These are phyloP conservation scores for Haplosporangium gracile DNA, from an alignment of 192 early-diverging fungal genomes.

Conservation along the genomic window DNA sequence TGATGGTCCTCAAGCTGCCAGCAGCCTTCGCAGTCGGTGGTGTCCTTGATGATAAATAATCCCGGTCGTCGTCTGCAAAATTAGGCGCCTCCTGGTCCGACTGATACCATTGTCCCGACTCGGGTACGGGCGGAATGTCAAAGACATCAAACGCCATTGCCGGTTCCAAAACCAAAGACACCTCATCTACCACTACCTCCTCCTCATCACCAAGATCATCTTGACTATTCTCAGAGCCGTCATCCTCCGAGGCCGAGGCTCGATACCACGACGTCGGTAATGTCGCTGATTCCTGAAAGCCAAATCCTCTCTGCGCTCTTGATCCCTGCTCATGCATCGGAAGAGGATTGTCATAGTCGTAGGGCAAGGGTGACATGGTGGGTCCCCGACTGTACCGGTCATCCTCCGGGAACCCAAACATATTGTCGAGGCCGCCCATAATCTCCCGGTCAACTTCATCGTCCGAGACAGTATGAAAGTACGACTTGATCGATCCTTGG, in stretches of 20 bases:
- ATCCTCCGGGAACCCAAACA: constrained; percentile 6
- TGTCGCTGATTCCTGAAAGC: constrained; percentile 1
- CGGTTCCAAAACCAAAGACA: not conserved
- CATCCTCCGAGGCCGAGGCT: not conserved
- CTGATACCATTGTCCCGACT: constrained; percentile 20
- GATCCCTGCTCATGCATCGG: not conserved
- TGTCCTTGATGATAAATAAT: not conserved
- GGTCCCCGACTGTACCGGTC: not conserved
- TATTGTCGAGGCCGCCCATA: constrained; percentile 26
- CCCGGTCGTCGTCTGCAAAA: not conserved
- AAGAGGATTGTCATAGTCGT: not conserved
- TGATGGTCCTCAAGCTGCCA: not conserved
- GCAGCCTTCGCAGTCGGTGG: not conserved
- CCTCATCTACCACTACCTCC: not conserved
- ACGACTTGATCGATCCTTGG: not conserved
- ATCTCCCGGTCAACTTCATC: constrained; percentile 48
- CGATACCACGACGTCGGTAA: constrained; percentile 14
- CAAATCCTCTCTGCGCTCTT: not conserved
- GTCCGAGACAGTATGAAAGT: constrained; percentile 28
- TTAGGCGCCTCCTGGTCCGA: not conserved
- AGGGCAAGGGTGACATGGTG: not conserved
- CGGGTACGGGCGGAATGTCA: constrained; percentile 16
- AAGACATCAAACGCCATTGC: not conserved
- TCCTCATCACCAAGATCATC: not conserved
- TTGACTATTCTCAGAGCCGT: not conserved